Percentiles rank a stretch among this genome's conserved stretches.
Evolutionary conservation across 129 eudicot genomes (phyloP).

Genomic region (Lactuca saligna): DNA sequence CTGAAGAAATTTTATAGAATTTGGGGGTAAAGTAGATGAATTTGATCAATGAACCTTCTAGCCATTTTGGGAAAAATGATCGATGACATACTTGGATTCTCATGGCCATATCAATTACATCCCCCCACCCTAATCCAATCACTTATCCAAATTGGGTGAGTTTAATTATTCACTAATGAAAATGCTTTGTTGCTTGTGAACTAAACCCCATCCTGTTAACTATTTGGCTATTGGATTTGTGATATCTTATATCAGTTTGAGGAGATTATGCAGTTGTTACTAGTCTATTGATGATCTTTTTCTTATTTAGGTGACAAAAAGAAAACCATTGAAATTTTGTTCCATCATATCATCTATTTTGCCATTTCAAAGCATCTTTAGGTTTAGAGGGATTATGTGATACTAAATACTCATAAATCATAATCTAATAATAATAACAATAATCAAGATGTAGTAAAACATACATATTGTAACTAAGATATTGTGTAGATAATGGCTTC

Average conservation of each 20-base stretch:
- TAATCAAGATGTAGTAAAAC: no score
- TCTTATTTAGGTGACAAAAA: neutral
- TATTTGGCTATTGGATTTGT: constrained; percentile 11
- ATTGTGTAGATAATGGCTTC: constrained; percentile 92
- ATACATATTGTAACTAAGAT: neutral
- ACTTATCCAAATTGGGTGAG: neutral
- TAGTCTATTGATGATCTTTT: neutral
- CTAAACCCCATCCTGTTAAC: constrained; percentile 8
- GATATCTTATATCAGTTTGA: constrained; percentile 12
- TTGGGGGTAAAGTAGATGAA: constrained; percentile 2
- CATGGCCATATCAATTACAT: neutral
- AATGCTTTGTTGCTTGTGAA: neutral
- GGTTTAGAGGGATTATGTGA: neutral
- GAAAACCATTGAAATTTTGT: neutral
- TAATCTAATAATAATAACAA: neutral
- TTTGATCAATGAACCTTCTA: constrained; percentile 2
- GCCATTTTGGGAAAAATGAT: neutral
- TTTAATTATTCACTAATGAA: neutral
- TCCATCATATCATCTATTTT: neutral
- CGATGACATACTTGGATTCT: no score
- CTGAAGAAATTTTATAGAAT: neutral
- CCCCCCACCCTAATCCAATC: neutral
- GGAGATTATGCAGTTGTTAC: neutral
- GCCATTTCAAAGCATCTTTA: neutral
- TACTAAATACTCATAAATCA: no score